Percentiles rank a stretch among this genome's conserved stretches.
phyloP scores from a whole-genome alignment of 495 filamentous ascomycete species.

The Xylaria nigripes region DNA sequence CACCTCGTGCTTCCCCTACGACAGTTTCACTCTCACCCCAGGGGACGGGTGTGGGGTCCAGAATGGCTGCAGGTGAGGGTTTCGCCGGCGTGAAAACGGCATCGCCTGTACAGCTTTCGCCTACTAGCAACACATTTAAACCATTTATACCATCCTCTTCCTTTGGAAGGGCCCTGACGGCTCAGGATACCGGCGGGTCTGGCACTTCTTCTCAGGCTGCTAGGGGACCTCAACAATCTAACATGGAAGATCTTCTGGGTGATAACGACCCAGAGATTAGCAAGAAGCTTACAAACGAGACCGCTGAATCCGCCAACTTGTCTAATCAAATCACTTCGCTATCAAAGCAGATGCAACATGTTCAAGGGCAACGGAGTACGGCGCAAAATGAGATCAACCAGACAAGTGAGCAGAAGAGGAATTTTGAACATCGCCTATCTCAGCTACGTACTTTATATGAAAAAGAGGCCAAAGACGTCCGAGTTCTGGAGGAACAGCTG shows the following conservation, averaged over 20 bases:
- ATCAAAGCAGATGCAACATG: slow-evolving; percentile 86
- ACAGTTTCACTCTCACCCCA: slow-evolving; percentile 65
- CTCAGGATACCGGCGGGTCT: slow-evolving; percentile 71
- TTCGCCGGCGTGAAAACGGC: slow-evolving; percentile 47
- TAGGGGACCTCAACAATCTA: slow-evolving; percentile 35
- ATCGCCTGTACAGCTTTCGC: slow-evolving; percentile 44
- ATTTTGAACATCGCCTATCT: slow-evolving; percentile 78
- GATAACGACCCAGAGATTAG: slow-evolving; percentile 86
- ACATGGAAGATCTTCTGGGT: slow-evolving; percentile 84
- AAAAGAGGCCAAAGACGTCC: slow-evolving; percentile 80
- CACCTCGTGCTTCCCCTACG: slow-evolving; percentile 44
- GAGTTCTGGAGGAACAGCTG: slow-evolving; percentile 74
- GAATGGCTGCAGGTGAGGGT: slow-evolving; percentile 40
- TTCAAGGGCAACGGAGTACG: slow-evolving; percentile 67
- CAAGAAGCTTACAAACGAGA: slow-evolving; percentile 79
- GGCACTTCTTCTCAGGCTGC: slow-evolving; percentile 34
- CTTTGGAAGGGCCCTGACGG: slow-evolving; percentile 75
- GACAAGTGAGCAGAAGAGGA: slow-evolving; percentile 74
- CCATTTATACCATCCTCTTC: slow-evolving; percentile 86
- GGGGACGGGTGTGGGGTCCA: slow-evolving; percentile 40
- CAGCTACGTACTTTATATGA: slow-evolving; percentile 84
- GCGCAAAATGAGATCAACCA: slow-evolving; percentile 74
- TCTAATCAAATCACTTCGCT: slow-evolving; percentile 89
- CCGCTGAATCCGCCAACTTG: slow-evolving; percentile 87
- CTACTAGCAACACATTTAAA: slow-evolving; percentile 57